Conservation (phyloP, 2,329 filamentous ascomycete genomes). For the Clarireedia paspali region DNA sequence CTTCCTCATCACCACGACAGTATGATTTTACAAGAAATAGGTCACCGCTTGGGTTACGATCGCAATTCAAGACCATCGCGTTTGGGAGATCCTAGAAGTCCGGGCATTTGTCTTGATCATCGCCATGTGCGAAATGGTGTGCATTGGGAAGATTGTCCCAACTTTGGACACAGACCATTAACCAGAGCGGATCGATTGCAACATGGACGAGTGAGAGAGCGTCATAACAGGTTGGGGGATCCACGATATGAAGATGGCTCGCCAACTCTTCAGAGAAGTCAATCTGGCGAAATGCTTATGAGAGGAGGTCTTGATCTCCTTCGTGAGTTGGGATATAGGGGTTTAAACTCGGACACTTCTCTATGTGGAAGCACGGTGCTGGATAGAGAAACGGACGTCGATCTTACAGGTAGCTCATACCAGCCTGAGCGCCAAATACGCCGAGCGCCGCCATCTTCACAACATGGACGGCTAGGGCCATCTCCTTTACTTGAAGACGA, state of each 20-base stretch:
- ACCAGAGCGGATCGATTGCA: neutral
- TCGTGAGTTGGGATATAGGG: neutral
- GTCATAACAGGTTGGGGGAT: neutral
- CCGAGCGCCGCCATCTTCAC: neutral
- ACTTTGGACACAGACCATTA: neutral
- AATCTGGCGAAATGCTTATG: neutral
- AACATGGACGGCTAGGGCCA: neutral
- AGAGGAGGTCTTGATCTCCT: neutral
- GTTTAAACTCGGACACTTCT: neutral
- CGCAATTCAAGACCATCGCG: neutral
- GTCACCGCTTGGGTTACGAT: neutral
- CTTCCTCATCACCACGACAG: too few relatives aligned
- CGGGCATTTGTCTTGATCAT: neutral
- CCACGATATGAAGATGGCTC: neutral
- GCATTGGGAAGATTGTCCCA: conserved; percentile 7
- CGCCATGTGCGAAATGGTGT: conserved; percentile 4
- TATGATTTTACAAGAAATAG: too few relatives aligned
- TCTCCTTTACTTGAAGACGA: neutral
- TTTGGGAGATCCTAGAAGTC: neutral
- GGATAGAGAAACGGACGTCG: neutral
- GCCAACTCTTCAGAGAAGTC: neutral
- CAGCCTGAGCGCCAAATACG: neutral
- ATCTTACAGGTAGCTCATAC: neutral
- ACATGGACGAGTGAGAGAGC: neutral
- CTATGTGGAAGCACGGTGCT: neutral